Base-by-base conservation (phyloP, 1,139 yeast genomes). In the Wickerhamomyces sp. region DNA sequence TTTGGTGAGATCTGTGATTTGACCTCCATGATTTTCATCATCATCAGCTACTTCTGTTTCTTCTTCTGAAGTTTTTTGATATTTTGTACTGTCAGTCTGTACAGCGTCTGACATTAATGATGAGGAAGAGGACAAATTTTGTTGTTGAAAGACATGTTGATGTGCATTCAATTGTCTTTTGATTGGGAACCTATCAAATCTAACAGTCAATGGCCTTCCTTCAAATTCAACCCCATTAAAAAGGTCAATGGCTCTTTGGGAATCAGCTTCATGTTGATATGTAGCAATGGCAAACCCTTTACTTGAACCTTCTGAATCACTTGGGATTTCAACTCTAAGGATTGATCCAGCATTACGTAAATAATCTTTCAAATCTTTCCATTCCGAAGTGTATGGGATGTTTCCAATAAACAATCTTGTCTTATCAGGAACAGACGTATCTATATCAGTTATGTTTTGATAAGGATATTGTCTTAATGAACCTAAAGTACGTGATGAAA, bases 271-370 rank as follows among this genome's bases (percentile, higher is more conserved):
- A 8, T 75, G 73, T 37, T 69, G 69, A 57, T 75, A 83, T 9
- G 81, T 78, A 26, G 84, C 91, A 15, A 88, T 84, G 41, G 96
- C 98, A 61, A 81, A 83, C 1, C 97, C 97, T 63, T 84, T 78
- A 10, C 56, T 50, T 5, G 95, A 83, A 51, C 96, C 95, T 59
- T 78, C 75, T 39, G 69, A 72, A 56, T 79, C 52, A 6, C 32
- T 32, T 4, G 84, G 83, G 18, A 81, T 76, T 52, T 80, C 85
- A 7, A 81, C 84, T 27, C 81, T 64, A 26, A 64, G 52, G 18
- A 79, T 73, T 32, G 63, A 63, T 29, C 74, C 71, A 0, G 76
- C 72, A 15, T 62, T 48, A 5, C 76, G 55, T 41, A 80, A 58
- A 47, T 72, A 74, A 44, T 71, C 74, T 56, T 78, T 77, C 45